Base-by-base conservation (phyloP, 164 flowering plant genomes). In the Aristolochia californica region DNA sequence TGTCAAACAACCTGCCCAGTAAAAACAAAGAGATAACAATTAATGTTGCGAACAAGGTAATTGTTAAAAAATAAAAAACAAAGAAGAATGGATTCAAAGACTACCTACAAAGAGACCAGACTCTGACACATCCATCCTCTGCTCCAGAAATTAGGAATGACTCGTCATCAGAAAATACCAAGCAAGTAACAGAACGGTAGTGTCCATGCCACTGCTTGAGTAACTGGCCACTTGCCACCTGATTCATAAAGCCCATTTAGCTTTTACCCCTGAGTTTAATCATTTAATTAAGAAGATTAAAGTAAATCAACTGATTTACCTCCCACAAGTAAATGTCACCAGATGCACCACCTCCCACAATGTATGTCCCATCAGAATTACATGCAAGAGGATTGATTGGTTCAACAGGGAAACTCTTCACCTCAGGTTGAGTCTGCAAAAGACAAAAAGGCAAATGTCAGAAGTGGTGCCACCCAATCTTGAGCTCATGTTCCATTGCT, bases 161-260 rank as follows among this genome's bases (percentile, higher is more conserved):
- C 47, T 83, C 85, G 54, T 85, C 93, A 20, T 82, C 84, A 15
- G 85, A 77, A 53, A 83, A 75, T 17, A 74, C 77, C 65, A 88
- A 73, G 78, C 95, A 80, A 34, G 84, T 80, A 59, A 88, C 89
- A 57, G 78, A 82, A 60, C 91, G 79, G 62, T 73, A 78, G 74
- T 91, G 96, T 18, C 83, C 98, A 67, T 74, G 81, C 97, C 96
- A 91, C 67, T 76, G 82, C 72, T 65, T 78, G 22, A 91, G 83
- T 65, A 87, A 69, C 60, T 70, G 83, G 17, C 98, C 96, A 48
- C 79, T 83, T 8, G 75, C 68, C 62, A 87, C 91, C 96, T 90
- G 62, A n/a, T 56, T 24, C 60, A 61, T 22, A 66, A 45, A 59
- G 48, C 12, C 16, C 0, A 59, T 22, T 59, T 48, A 54, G 43